Evolutionary conservation across 345 rosid species (phyloP).

Genomic region (Citrus reticulata): DNA sequence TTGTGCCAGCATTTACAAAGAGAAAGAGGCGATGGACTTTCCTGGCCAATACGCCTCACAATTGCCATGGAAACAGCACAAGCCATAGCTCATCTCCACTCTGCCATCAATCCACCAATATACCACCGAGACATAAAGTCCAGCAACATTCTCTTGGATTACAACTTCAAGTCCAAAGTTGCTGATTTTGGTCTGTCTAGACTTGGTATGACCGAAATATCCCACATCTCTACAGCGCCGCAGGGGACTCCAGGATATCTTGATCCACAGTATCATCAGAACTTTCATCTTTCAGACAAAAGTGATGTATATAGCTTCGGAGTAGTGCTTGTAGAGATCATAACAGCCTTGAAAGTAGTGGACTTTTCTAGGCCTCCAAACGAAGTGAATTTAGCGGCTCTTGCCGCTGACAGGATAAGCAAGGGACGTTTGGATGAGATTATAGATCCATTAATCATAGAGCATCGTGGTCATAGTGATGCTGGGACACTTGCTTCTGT

Average conservation of each 20-base stretch:
- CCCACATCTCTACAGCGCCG: slow-evolving; percentile 90
- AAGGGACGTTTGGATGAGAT: slow-evolving; percentile 51
- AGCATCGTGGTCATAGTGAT: slow-evolving; percentile 25
- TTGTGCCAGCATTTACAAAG: slow-evolving; percentile 68
- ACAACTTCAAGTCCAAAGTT: slow-evolving; percentile 61
- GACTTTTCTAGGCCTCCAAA: slow-evolving; percentile 48
- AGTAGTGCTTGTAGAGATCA: slow-evolving; percentile 64
- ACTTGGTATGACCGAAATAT: slow-evolving; percentile 62
- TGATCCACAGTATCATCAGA: slow-evolving; percentile 86
- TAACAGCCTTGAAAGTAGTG: slow-evolving; percentile 56
- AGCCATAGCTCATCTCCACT: slow-evolving; percentile 84
- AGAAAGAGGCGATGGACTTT: slow-evolving; percentile 58
- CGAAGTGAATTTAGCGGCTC: slow-evolving; percentile 64
- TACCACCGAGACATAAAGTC: slow-evolving; percentile 87
- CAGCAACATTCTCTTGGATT: slow-evolving; percentile 81
- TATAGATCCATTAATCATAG: slow-evolving; percentile 43
- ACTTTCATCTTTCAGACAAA: slow-evolving; percentile 80
- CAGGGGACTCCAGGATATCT: slow-evolving; percentile 93
- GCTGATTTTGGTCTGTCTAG: slow-evolving; percentile 94
- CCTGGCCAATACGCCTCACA: slow-evolving; percentile 64
- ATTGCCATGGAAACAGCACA: slow-evolving; percentile 72
- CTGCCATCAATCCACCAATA: slow-evolving; percentile 65
- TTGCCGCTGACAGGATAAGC: slow-evolving; percentile 55
- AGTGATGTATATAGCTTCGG: slow-evolving; percentile 86
- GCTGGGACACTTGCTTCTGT: slow-evolving; percentile 43